Evolutionary conservation across 441 rosid species (phyloP).

Genomic region (Gossypium schwendimanii): DNA sequence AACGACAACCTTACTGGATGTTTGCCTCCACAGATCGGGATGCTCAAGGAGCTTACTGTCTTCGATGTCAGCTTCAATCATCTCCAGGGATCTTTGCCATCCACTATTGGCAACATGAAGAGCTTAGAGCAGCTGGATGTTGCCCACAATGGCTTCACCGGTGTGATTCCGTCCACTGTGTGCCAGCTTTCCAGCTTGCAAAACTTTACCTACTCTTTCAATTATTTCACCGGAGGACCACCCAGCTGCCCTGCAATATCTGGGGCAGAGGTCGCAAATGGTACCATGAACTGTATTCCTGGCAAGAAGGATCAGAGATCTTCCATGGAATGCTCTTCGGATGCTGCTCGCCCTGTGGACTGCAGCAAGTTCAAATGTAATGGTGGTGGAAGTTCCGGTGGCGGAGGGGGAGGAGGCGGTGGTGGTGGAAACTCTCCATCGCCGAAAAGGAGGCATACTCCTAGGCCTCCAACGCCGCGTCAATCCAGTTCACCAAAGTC

Average conservation of each 20-base stretch:
- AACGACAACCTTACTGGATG: conserved; percentile 59
- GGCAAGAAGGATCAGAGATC: conserved; percentile 47
- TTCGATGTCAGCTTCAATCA: conserved; percentile 55
- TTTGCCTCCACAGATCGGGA: conserved; percentile 51
- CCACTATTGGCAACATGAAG: conserved; percentile 39
- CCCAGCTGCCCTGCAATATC: conserved; percentile 38
- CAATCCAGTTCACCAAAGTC: conserved; percentile 9
- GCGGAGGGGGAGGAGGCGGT: conserved; percentile 17
- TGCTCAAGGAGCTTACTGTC: conserved; percentile 42
- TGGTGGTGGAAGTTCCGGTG: conserved; percentile 10
- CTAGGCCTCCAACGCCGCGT: conserved; percentile 27
- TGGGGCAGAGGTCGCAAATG: conserved; percentile 29
- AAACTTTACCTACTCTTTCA: conserved; percentile 57
- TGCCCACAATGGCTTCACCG: conserved; percentile 49
- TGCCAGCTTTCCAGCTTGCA: conserved; percentile 48
- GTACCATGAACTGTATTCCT: conserved; percentile 43
- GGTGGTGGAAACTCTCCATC: conserved; percentile 14
- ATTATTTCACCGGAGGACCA: conserved; percentile 46
- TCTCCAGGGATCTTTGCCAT: conserved; percentile 45
- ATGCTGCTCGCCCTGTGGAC: conserved; percentile 42
- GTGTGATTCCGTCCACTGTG: conserved; percentile 38
- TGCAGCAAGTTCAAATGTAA: conserved; percentile 44
- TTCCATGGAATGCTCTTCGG: conserved; percentile 40
- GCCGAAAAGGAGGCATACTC: conserved; percentile 21
- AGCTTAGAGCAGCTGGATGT: conserved; percentile 53